Evolutionary conservation across 768 basidiomycete genomes (phyloP).

Genomic region (Tylopilus vinaceipallidus): DNA sequence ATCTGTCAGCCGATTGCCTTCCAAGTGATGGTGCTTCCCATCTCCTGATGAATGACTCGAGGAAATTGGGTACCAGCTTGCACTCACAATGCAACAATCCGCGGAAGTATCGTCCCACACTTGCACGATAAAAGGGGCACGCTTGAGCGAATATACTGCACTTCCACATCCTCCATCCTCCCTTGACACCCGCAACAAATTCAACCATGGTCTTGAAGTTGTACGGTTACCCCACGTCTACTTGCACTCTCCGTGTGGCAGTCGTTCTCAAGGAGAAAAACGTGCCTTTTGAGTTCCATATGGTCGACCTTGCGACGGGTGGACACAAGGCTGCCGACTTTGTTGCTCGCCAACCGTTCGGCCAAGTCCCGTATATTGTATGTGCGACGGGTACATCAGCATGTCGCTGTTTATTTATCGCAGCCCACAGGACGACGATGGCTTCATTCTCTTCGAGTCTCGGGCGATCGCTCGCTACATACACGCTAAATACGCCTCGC

Average conservation of each 20-base stretch:
- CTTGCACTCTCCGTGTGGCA: slow-evolving; percentile 52
- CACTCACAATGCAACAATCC: neutral
- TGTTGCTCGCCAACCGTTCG: slow-evolving; percentile 32
- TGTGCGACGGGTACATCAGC: neutral
- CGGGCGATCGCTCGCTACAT: slow-evolving; percentile 38
- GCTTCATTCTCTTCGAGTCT: slow-evolving; percentile 28
- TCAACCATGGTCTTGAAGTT: slow-evolving; percentile 21
- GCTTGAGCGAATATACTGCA: no score
- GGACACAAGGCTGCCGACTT: slow-evolving; percentile 32
- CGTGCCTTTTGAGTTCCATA: slow-evolving; percentile 48
- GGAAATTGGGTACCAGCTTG: neutral
- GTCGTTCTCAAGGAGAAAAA: slow-evolving; percentile 51
- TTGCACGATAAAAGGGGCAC: slow-evolving; percentile 7
- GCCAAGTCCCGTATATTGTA: slow-evolving; percentile 36
- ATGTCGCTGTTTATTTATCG: neutral
- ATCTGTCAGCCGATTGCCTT: slow-evolving; percentile 1
- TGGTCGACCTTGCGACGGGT: slow-evolving; percentile 35
- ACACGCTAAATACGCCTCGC: slow-evolving; percentile 33
- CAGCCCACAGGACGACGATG: slow-evolving; percentile 28
- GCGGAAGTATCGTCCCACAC: slow-evolving; percentile 6
- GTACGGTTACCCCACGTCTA: slow-evolving; percentile 30
- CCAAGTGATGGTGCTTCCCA: neutral
- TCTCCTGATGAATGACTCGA: neutral
- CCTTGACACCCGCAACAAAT: neutral
- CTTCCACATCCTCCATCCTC: neutral